phyloP scores from a whole-genome alignment of 345 rosid species.

The Litchi chinensis region DNA sequence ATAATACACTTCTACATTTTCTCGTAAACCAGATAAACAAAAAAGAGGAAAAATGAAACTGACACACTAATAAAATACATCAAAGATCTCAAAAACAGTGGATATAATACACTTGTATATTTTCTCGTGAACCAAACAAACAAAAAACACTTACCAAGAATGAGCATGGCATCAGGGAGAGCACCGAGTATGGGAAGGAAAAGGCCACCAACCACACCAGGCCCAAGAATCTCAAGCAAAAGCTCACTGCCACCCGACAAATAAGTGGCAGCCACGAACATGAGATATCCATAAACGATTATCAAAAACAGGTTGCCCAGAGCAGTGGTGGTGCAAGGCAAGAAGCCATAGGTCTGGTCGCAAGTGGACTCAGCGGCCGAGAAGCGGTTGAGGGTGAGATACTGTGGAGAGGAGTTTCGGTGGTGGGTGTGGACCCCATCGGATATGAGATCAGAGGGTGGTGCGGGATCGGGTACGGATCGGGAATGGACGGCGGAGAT shows the following conservation, averaged over 20 bases:
- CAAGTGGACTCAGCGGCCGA: constrained; percentile 47
- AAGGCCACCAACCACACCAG: constrained; percentile 91
- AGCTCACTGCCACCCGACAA: constrained; percentile 91
- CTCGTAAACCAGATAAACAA: not conserved
- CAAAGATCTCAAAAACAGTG: not conserved
- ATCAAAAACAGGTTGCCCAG: constrained; percentile 80
- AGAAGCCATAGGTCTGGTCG: constrained; percentile 87
- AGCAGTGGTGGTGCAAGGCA: constrained; percentile 86
- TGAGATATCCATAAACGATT: constrained; percentile 71
- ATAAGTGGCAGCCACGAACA: constrained; percentile 81
- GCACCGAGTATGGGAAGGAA: constrained; percentile 95
- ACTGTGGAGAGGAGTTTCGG: constrained; percentile 10
- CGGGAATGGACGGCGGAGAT: constrained; percentile 42
- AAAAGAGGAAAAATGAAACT: not conserved
- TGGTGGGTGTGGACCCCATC: constrained; percentile 45
- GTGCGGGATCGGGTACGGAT: constrained; percentile 19
- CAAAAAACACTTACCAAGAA: constrained; percentile 57
- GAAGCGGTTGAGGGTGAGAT: constrained; percentile 12
- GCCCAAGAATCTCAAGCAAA: constrained; percentile 86
- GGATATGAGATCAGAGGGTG: constrained; percentile 48
- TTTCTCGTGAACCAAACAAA: not conserved
- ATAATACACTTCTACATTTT: not conserved
- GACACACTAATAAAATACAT: not conserved
- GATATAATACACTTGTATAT: not conserved
- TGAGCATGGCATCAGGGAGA: constrained; percentile 97